Conservation (phyloP, 2,329 filamentous ascomycete species). For the Hymenoscyphus repandus region DNA sequence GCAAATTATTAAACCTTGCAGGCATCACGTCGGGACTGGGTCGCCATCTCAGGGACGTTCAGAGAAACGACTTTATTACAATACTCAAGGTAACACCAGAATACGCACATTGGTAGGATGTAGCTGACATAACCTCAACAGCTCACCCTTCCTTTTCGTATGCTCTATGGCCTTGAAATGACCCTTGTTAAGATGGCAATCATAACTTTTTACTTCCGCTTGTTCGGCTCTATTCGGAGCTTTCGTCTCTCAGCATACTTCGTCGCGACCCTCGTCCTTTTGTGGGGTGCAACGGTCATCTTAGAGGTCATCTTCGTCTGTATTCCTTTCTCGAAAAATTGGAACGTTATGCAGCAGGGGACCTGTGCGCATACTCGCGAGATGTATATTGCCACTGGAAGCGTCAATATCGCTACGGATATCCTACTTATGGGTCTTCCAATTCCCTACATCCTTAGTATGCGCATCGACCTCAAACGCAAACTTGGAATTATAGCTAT, state of each 20-base stretch:
- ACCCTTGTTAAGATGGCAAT: conserved; percentile 8
- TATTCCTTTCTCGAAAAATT: not conserved
- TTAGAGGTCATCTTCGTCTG: conserved; percentile 3
- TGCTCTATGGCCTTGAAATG: conserved; percentile 9
- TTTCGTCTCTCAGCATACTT: conserved; percentile 10
- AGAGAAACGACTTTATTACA: conserved; percentile 1
- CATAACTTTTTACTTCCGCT: conserved; percentile 9
- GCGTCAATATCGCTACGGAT: conserved; percentile 33
- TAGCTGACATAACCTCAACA: not conserved
- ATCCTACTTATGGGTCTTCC: conserved; percentile 32
- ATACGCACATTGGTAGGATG: not conserved
- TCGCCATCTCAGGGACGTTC: conserved; percentile 8
- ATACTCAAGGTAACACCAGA: conserved; percentile 8
- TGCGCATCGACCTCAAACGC: conserved; percentile 31
- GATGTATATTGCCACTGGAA: conserved; percentile 8
- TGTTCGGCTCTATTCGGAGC: conserved; percentile 8
- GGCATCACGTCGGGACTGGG: conserved; percentile 10
- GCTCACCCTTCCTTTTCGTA: conserved; percentile 8
- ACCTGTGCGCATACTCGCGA: not conserved
- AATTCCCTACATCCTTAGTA: conserved; percentile 30
- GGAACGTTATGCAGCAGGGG: not conserved
- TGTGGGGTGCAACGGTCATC: conserved; percentile 5
- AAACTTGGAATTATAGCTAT: conserved; percentile 32
- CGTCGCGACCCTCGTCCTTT: conserved; percentile 3
- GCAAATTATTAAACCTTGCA: not conserved